Evolutionary conservation across 352 stramenopile genomes (phyloP), one percentile per base, ranked within the genome.

Genomic region (Phytophthora quininea): DNA sequence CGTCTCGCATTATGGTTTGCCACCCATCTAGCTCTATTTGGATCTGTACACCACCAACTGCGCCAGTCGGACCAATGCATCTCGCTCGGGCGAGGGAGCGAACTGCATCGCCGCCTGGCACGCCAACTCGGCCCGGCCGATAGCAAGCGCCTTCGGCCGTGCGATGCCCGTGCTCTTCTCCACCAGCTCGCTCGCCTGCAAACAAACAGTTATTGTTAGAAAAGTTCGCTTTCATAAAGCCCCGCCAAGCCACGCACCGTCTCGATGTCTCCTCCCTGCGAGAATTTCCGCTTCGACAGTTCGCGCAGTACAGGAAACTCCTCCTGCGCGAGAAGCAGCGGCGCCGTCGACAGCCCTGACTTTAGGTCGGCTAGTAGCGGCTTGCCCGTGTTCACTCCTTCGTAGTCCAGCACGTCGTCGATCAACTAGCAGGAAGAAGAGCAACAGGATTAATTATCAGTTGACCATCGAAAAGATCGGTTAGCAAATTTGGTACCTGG

Each of bases 391-490:
- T 96, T 77, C 62, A 87, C 91, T 47, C 97, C 97, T 71, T 98
- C 91, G 80, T 99, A 99, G 82, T 99, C 98, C 45, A 99, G 84
- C 35, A 98, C 95, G 73, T 99, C 98, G 75, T 99, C 98, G 53
- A 99, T 97, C 53, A 99, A 73, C 87, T 94, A 37, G 43, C 62
- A 42, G 33, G 69, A 54, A 6, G 9, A 53, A 57, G 27, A 62
- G 42, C 32, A 53, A 24, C 24, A 55, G 33, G 46, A 45, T 65
- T 31, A 14, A n/a, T 19, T 10, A 52, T 50, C 52, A 53, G 19
- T 24, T 24, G 19, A 70, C 55, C 54, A 67, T 60, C 38, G 46
- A 58, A 73, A 62, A 27, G 15, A 43, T 63, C 51, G 59, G 27
- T 3, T 27, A 8, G 8, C 29, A 24, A 8, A 37, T 37, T 46